phyloP scores from a whole-genome alignment of 2,329 filamentous ascomycete genomes.

The Chaetomiaceae sp. region DNA sequence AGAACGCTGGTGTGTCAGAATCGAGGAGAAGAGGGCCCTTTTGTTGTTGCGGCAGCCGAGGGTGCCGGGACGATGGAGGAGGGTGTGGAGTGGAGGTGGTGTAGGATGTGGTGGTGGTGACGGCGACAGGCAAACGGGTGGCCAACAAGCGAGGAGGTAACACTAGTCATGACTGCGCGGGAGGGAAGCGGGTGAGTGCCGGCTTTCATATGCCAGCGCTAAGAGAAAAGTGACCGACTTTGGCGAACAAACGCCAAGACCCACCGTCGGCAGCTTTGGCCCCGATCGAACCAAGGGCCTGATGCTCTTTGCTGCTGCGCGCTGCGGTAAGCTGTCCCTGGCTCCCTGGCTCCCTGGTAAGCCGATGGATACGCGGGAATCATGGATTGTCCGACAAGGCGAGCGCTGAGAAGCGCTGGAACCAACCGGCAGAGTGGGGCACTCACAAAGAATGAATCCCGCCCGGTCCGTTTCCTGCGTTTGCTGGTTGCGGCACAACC shows the following conservation, averaged over 20 bases:
- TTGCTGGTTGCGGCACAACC: not conserved
- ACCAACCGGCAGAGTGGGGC: not conserved
- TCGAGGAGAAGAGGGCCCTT: not conserved
- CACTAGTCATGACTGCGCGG: conserved; percentile 4
- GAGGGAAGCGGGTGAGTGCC: not conserved
- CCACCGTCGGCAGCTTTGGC: not conserved
- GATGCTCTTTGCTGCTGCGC: not conserved
- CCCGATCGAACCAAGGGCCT: too few species aligned
- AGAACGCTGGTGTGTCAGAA: not conserved
- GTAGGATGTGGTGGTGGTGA: not conserved
- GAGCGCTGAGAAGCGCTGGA: too few species aligned
- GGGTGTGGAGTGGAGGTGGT: not conserved
- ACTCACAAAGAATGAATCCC: not conserved
- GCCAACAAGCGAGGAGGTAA: not conserved
- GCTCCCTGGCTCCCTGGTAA: too few species aligned
- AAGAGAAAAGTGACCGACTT: conserved; percentile 1
- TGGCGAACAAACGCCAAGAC: conserved; percentile 2
- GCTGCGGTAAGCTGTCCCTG: too few species aligned
- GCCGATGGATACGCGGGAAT: conserved; percentile 6
- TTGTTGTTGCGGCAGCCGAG: not conserved
- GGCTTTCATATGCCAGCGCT: conserved; percentile 14
- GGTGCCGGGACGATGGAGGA: not conserved
- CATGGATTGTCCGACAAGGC: conserved; percentile 8
- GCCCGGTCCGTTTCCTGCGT: too few species aligned
- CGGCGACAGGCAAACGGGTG: not conserved